Evolutionary conservation across 768 basidiomycete genomes (phyloP).

Genomic region (Cystobasidium tubakii): DNA sequence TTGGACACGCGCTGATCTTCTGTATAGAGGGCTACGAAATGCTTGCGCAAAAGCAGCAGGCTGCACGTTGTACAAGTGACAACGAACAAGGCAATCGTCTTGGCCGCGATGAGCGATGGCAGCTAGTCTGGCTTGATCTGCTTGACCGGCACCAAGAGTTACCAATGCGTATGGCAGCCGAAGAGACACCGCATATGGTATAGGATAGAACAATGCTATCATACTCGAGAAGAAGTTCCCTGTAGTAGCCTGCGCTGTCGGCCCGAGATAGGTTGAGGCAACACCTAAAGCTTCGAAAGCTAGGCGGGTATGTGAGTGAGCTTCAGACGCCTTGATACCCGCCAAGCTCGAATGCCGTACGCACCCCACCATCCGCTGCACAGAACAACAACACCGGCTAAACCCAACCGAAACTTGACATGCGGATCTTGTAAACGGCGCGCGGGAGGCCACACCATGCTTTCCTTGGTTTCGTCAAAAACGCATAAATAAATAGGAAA

Average conservation of each 20-base stretch:
- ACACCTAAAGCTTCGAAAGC: neutral
- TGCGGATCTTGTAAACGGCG: conserved; percentile 6
- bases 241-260: neutral
- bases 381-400: conserved; percentile 2
- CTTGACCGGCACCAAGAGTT: conserved; percentile 1
- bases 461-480: neutral
- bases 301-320: neutral
- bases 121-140: neutral
- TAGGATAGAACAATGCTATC: neutral
- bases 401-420: neutral
- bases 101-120: neutral
- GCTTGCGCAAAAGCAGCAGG: neutral
- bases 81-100: neutral
- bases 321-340: neutral
- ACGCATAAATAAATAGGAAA: neutral
- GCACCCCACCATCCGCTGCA: conserved; percentile 14
- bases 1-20: neutral
- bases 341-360: neutral
- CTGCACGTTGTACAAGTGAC: neutral
- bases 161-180: conserved; percentile 4
- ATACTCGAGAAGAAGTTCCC: neutral
- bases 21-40: neutral
- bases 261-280: conserved; percentile 3
- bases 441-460: neutral
- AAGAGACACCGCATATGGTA: neutral